Evolutionary conservation across 805 yeast genomes (phyloP), one percentile per base, ranked within the genome.

Genomic region (Vanderwaltozyma polyspora): DNA sequence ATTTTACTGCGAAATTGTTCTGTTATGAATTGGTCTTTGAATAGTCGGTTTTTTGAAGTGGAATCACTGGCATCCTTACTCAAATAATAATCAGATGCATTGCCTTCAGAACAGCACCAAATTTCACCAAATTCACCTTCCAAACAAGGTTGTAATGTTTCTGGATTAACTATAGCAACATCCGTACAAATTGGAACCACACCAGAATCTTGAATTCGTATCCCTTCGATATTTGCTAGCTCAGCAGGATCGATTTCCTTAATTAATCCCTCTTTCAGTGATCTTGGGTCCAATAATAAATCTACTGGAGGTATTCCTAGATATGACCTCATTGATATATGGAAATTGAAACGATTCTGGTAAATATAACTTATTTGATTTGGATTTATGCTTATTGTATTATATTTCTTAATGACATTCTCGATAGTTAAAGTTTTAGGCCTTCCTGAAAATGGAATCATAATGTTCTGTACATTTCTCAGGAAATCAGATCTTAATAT

Each of bases 71-170:
- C 48, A 6, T 35, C 34, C 16, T 29, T 34, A 3, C 75, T 75
- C 33, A 70, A 65, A 26, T 74, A 71, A 52, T 75, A 78, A 6
- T 74, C 72, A 10, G 66, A 55, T 19, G 76, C 79, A 45, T 80
- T 86, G 1, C 89, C 94, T 43, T 85, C 94, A 1, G 94, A 81
- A 42, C 82, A 74, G 2, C 89, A 93, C 97, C 97, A 91, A 26
- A 91, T 85, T 59, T 91, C 99, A 23, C 99, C 99, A 55, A 74
- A 76, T 56, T 91, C 98, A 6, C 97, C 96, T 33, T 77, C 78
- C 38, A 71, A 74, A 52, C 98, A 89, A 10, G 86, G 63, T 35
- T 66, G 63, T 29, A 70, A 58, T 0, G 96, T 89, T 52, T 91
- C 96, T 1, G 98, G 98, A 44, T 91, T 91, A 3, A 91, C 96